A percentile compares a stretch with the other conserved stretches of the same genome.
Conservation (phyloP, 768 basidiomycete species). For the Grammothele lineata region DNA sequence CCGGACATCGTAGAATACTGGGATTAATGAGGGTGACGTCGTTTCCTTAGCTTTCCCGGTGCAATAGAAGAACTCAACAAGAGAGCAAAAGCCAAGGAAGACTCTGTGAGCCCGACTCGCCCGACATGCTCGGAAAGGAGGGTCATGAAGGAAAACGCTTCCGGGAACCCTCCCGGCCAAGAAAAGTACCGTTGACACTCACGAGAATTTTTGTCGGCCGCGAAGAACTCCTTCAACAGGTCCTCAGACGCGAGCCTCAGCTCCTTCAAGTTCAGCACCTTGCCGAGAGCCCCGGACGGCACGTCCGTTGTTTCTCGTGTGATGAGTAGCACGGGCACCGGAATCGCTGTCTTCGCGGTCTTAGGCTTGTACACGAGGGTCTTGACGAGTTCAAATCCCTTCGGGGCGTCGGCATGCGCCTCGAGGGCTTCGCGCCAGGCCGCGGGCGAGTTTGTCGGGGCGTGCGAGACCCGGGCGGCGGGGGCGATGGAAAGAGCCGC, state of each 20-base stretch:
- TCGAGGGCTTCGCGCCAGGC: constrained; percentile 75
- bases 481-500: constrained; percentile 54
- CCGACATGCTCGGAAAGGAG: too few relatives aligned
- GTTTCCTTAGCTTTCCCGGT: too few relatives aligned
- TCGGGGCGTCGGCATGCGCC: constrained; percentile 45
- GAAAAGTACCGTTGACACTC: constrained; percentile 31
- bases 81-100: too few relatives aligned
- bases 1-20: background rate
- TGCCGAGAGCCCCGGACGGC: constrained; percentile 69
- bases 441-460: constrained; percentile 60
- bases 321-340: constrained; percentile 84
- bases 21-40: too few relatives aligned
- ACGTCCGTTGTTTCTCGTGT: constrained; percentile 84
- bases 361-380: constrained; percentile 95
- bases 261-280: constrained; percentile 82
- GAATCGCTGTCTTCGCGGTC: constrained; percentile 83
- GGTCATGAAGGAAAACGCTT: background rate
- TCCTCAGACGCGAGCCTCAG: constrained; percentile 83
- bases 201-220: constrained; percentile 83
- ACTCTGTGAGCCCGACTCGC: too few relatives aligned
- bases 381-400: constrained; percentile 71
- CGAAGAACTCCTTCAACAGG: constrained; percentile 80
- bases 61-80: too few relatives aligned
- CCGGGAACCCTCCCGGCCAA: background rate
- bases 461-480: constrained; percentile 49